These are phyloP conservation scores for Prasinococcaceae sp. DNA, from an alignment of 139 green algal genomes.

Conservation along the genomic window DNA sequence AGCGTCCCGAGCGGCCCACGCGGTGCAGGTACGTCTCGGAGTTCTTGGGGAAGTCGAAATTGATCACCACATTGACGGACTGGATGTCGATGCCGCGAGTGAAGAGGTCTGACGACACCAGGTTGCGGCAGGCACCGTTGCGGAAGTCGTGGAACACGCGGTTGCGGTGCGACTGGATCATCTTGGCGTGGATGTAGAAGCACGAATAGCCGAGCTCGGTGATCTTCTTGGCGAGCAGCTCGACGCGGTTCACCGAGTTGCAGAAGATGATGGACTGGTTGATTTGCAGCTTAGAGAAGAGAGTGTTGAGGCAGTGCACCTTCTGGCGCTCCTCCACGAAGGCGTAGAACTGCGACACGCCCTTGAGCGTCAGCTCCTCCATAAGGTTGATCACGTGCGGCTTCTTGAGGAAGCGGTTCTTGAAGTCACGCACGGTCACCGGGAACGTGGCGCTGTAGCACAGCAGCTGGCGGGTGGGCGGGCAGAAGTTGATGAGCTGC, in stretches of 20 bases:
- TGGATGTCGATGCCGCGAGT: constrained; percentile 97
- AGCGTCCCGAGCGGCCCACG: constrained; percentile 84
- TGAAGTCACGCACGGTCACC: constrained; percentile 96
- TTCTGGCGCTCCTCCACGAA: constrained; percentile 99
- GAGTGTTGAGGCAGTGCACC: constrained; percentile 76
- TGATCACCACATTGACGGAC: constrained; percentile 99
- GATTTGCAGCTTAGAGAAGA: constrained; percentile 92
- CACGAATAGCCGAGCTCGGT: constrained; percentile 98
- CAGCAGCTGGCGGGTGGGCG: constrained; percentile 81
- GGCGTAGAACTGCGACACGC: constrained; percentile 93
- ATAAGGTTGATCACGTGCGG: constrained; percentile 99
- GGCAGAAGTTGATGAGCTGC: constrained; percentile 77
- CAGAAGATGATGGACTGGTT: constrained; percentile 99
- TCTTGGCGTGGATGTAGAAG: constrained; percentile 99
- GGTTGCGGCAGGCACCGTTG: constrained; percentile 92
- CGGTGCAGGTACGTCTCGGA: constrained; percentile 97
- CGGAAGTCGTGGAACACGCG: constrained; percentile 99
- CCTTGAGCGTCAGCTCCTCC: constrained; percentile 98
- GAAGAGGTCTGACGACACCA: constrained; percentile 93
- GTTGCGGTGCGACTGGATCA: constrained; percentile 97
- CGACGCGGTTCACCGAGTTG: constrained; percentile 96
- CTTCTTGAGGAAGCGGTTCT: constrained; percentile 88
- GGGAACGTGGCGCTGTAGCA: constrained; percentile 96
- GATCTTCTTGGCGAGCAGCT: constrained; percentile 98
- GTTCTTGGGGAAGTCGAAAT: constrained; percentile 99